phyloP scores from a whole-genome alignment of 768 basidiomycete species.

The Termitomyces sp. region DNA sequence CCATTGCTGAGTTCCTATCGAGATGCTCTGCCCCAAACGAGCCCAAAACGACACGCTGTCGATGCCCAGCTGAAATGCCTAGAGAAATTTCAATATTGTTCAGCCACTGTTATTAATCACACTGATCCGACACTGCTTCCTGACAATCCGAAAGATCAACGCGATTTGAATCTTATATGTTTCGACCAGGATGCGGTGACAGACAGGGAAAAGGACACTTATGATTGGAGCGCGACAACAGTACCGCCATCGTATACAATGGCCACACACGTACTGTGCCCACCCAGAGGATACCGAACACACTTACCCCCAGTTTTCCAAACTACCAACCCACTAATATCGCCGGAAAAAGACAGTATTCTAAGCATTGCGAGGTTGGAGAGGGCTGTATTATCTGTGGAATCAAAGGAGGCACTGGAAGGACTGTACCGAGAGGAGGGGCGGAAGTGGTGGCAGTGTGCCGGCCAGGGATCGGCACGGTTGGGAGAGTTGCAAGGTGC shows the following conservation, averaged over 20 bases:
- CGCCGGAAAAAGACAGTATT: slow-evolving; percentile 39
- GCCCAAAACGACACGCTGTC: slow-evolving; percentile 23
- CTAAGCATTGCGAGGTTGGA: slow-evolving; percentile 57
- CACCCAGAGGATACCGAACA: slow-evolving; percentile 26
- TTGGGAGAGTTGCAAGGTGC: slow-evolving; percentile 52
- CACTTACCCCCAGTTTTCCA: slow-evolving; percentile 45
- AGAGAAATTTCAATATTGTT: slow-evolving; percentile 45
- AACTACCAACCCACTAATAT: slow-evolving; percentile 68
- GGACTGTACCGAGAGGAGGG: slow-evolving; percentile 33
- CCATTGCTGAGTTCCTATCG: slow-evolving; percentile 45
- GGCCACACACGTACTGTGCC: slow-evolving; percentile 59
- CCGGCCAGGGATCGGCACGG: slow-evolving; percentile 25
- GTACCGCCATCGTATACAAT: slow-evolving; percentile 46
- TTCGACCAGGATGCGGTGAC: slow-evolving; percentile 7
- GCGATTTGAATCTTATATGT: slow-evolving; percentile 61
- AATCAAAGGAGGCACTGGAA: slow-evolving; percentile 45
- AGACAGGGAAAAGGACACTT: slow-evolving; percentile 4
- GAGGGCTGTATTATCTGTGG: slow-evolving; percentile 50
- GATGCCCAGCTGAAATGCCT: slow-evolving; percentile 43
- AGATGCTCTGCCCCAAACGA: slow-evolving; percentile 24
- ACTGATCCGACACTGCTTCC: slow-evolving; percentile 58
- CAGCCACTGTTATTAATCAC: slow-evolving; percentile 65
- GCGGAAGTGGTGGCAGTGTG: slow-evolving; percentile 38
- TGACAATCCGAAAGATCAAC: slow-evolving; percentile 36
- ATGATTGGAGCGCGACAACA: slow-evolving; percentile 24